Conservation (phyloP, 768 basidiomycete species). For the Boletus vinaceobasis region DNA sequence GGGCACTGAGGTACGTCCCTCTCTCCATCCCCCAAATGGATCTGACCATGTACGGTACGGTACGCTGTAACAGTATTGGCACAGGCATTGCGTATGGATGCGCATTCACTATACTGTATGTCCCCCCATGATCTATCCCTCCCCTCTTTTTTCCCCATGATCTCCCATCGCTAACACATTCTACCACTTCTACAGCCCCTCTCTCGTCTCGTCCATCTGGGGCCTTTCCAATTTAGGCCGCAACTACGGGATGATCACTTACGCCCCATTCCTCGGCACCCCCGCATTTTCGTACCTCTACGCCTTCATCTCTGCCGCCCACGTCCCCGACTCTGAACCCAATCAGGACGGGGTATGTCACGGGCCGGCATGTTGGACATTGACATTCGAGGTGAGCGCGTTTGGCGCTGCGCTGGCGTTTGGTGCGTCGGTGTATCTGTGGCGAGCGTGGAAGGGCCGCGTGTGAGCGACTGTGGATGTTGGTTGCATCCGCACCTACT, state of each 20-base stretch:
- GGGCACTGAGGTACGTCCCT: conserved; percentile 60
- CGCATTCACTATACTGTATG: conserved; percentile 69
- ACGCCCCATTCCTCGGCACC: conserved; percentile 74
- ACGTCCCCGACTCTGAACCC: conserved; percentile 33
- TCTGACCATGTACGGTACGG: conserved; percentile 1
- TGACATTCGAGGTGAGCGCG: conserved; percentile 58
- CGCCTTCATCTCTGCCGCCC: conserved; percentile 59
- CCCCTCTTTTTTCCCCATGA: background rate
- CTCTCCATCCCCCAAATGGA: background rate
- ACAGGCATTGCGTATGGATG: conserved; percentile 69
- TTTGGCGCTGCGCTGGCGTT: conserved; percentile 44
- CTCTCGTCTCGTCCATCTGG: conserved; percentile 70
- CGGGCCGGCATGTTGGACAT: conserved; percentile 61
- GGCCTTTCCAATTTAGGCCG: conserved; percentile 66
- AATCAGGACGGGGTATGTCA: conserved; percentile 38
- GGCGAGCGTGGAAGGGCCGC: conserved; percentile 59
- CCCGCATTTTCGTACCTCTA: conserved; percentile 77
- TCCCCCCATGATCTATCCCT: conserved; percentile 19
- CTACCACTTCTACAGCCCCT: conserved; percentile 38
- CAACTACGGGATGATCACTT: conserved; percentile 73
- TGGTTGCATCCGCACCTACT: background rate
- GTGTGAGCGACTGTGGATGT: conserved; percentile 34
- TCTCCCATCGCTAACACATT: background rate
- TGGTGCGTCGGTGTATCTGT: conserved; percentile 45
- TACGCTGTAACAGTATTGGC: conserved; percentile 43